Percentiles rank a stretch among this genome's conserved stretches.
Evolutionary conservation across 2,329 filamentous ascomycete genomes (phyloP).

Genomic region (Pseudogymnoascus sp.): DNA sequence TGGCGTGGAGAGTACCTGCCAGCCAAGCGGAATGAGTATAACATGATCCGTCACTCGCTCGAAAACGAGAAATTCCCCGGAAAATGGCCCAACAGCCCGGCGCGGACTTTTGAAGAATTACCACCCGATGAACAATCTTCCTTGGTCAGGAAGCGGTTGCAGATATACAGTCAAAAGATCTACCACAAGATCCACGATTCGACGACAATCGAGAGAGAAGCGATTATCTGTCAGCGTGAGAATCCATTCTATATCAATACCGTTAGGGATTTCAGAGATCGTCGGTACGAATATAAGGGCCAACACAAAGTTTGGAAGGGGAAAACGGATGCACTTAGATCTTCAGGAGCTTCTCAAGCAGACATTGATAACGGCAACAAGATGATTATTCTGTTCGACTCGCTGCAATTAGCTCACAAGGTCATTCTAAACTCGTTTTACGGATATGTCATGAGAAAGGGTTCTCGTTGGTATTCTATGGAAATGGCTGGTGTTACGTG

Average conservation of each 20-base stretch:
- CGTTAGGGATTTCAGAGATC: conserved; percentile 90
- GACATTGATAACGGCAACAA: conserved; percentile 96
- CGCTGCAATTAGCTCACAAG: conserved; percentile 92
- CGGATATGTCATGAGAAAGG: conserved; percentile 98
- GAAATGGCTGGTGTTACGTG: conserved; percentile 99
- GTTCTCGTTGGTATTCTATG: conserved; percentile 97
- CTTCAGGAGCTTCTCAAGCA: conserved; percentile 61
- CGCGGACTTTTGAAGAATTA: conserved; percentile 72
- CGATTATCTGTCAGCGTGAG: conserved; percentile 95
- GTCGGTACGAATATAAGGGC: conserved; percentile 96
- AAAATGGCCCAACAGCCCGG: conserved; percentile 60
- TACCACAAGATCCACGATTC: conserved; percentile 98
- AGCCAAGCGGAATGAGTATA: conserved; percentile 95
- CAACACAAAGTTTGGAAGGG: conserved; percentile 98
- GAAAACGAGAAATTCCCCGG: conserved; percentile 91
- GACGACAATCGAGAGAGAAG: conserved; percentile 85
- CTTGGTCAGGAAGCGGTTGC: conserved; percentile 76
- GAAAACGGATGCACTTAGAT: conserved; percentile 81
- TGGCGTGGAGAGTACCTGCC: conserved; percentile 98
- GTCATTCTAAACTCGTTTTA: conserved; percentile 99
- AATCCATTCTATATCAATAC: conserved; percentile 98
- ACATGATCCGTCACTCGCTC: conserved; percentile 90
- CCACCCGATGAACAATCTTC: conserved; percentile 71
- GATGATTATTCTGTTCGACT: conserved; percentile 96
- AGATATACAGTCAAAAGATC: conserved; percentile 94